Percentiles rank a stretch among this genome's conserved stretches.
Conservation (phyloP, 2,329 filamentous ascomycete species). For the Colletotrichum salicis region DNA sequence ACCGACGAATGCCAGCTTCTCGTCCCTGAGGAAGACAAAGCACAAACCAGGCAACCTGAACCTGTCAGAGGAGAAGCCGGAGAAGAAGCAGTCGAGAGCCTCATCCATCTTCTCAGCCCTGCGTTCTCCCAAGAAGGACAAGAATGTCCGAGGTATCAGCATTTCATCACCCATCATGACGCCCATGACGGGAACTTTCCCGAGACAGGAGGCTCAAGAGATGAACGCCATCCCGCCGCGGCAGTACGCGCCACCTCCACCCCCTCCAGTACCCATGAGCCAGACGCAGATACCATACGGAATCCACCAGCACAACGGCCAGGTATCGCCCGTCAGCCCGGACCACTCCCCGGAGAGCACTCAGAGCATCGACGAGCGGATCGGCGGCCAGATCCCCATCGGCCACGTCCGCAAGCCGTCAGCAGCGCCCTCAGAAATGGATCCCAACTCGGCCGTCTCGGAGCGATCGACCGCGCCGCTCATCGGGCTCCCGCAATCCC, state of each 20-base stretch:
- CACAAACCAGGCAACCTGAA: constrained; percentile 63
- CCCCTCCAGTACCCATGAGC: constrained; percentile 65
- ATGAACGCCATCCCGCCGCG: constrained; percentile 68
- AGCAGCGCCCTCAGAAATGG: constrained; percentile 47
- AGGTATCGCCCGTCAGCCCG: constrained; percentile 57
- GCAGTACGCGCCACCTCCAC: constrained; percentile 66
- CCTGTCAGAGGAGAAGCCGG: constrained; percentile 54
- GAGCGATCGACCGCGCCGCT: constrained; percentile 62
- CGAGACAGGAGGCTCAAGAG: constrained; percentile 64
- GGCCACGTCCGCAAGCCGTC: constrained; percentile 52
- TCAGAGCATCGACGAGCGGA: constrained; percentile 67
- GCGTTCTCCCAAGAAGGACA: constrained; percentile 68
- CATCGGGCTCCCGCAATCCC: constrained; percentile 61
- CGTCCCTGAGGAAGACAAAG: constrained; percentile 54
- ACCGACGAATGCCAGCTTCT: constrained; percentile 45
- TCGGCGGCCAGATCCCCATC: constrained; percentile 53
- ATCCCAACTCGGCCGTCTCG: constrained; percentile 64
- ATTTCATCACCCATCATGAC: constrained; percentile 76
- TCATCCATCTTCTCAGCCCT: constrained; percentile 71
- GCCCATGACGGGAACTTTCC: constrained; percentile 69
- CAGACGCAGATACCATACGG: constrained; percentile 55
- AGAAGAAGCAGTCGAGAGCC: constrained; percentile 63
- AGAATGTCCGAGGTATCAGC: constrained; percentile 61
- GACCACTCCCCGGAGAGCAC: constrained; percentile 59
- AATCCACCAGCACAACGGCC: constrained; percentile 43